A percentile compares a stretch with the other conserved stretches of the same genome.
These are phyloP conservation scores for Pharus latifolius DNA, from an alignment of 176 grass and related monocot genomes.

Conservation along the genomic window DNA sequence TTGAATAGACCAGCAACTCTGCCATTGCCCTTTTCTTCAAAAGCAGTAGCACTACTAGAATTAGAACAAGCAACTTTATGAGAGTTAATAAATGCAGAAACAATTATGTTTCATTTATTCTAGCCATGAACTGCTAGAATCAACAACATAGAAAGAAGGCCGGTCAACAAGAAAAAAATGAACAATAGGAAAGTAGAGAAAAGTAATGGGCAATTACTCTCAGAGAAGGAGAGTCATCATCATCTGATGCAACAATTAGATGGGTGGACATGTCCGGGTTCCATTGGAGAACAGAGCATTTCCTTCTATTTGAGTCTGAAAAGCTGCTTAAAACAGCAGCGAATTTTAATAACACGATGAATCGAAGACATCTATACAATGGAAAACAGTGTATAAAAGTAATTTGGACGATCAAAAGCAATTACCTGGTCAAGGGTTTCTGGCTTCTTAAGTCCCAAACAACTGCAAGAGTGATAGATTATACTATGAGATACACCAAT, in stretches of 20 bases:
- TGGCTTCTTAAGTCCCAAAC: conserved; percentile 95
- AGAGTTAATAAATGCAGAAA: neutral
- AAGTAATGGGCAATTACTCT: conserved; percentile 54
- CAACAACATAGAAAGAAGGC: neutral
- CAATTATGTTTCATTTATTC: neutral
- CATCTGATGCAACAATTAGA: conserved; percentile 90
- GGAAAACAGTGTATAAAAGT: conserved; percentile 3
- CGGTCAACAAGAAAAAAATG: neutral
- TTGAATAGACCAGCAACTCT: neutral
- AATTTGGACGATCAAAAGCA: neutral
- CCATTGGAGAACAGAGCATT: conserved; percentile 97
- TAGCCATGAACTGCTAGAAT: neutral
- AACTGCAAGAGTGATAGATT: conserved; percentile 43
- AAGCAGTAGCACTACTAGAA: neutral
- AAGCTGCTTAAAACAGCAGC: conserved; percentile 49
- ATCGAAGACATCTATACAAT: neutral
- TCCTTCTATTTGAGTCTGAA: conserved; percentile 79
- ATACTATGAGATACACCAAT: conserved; percentile 15
- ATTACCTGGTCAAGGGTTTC: conserved; percentile 81
- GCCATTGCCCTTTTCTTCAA: neutral
- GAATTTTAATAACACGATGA: conserved; percentile 8
- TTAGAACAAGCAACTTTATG: neutral
- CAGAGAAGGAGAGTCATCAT: conserved; percentile 80
- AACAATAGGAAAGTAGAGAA: neutral
- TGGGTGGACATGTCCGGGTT: conserved; percentile 94